These are phyloP conservation scores for Euphorbia schlechtendalii DNA, from an alignment of 441 rosid genomes.

Conservation along the genomic window DNA sequence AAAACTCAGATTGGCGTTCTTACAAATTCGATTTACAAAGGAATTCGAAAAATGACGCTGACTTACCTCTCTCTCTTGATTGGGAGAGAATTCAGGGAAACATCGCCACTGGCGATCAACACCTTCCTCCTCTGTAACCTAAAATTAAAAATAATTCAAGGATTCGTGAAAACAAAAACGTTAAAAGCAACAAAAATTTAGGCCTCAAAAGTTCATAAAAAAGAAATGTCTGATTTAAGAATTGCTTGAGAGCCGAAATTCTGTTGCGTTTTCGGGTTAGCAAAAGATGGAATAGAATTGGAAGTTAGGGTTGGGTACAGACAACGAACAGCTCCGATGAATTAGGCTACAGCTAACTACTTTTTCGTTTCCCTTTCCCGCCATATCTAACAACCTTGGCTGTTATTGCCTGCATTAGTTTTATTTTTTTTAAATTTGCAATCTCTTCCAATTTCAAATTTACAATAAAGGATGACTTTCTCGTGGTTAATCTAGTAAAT, in stretches of 20 bases:
- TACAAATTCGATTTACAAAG: background rate
- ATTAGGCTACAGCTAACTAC: background rate
- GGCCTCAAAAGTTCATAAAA: conserved; percentile 1
- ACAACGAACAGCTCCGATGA: background rate
- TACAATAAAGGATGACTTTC: background rate
- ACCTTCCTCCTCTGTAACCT: background rate
- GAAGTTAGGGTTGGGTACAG: background rate
- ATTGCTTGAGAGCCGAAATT: background rate
- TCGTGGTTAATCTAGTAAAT: no score
- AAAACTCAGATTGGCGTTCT: background rate
- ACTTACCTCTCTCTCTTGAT: background rate
- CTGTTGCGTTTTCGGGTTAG: background rate
- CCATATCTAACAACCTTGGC: conserved; percentile 17
- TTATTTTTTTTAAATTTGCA: background rate
- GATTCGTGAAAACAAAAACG: background rate
- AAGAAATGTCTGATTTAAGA: background rate
- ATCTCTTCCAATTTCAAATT: background rate
- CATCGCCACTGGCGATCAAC: conserved; percentile 19
- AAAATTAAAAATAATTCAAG: background rate
- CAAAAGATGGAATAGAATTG: background rate
- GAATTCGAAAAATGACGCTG: background rate
- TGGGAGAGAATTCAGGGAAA: background rate
- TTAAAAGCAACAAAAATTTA: conserved; percentile 2
- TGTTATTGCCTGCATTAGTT: background rate
- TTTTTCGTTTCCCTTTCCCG: conserved; percentile 19